phyloP scores from a whole-genome alignment of 176 grass and related monocot species.

The Luzula sylvatica region DNA sequence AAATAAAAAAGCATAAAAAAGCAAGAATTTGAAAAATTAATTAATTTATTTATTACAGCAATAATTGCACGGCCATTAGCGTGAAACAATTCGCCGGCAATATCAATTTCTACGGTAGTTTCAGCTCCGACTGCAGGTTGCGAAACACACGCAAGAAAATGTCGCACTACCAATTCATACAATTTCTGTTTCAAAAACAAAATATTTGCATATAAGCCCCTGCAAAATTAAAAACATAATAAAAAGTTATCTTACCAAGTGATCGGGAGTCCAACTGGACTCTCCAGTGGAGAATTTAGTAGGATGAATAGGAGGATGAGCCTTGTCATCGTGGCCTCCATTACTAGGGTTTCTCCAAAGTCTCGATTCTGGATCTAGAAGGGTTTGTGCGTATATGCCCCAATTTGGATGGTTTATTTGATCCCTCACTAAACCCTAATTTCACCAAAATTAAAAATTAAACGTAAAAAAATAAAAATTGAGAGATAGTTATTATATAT shows the following conservation, averaged over 20 bases:
- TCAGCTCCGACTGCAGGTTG: conserved; percentile 91
- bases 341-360: conserved; percentile 95
- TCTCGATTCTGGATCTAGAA: conserved; percentile 69
- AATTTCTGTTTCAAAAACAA: conserved; percentile 75
- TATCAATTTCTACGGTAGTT: conserved; percentile 80
- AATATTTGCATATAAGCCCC: no score
- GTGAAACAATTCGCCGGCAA: conserved; percentile 80
- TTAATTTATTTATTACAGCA: conserved; percentile 40
- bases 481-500: conserved; percentile 3
- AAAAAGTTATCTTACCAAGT: conserved; percentile 29
- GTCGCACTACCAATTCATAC: conserved; percentile 90
- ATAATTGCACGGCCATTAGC: conserved; percentile 73
- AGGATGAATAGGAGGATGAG: conserved; percentile 94
- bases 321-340: conserved; percentile 93
- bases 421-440: conserved; percentile 58
- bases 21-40: conserved; percentile 14
- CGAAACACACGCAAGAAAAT: conserved; percentile 97
- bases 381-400: conserved; percentile 71
- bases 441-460: conserved; percentile 13
- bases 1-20: conserved; percentile 15
- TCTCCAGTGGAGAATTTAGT: conserved; percentile 67
- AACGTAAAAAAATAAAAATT: conserved; percentile 2
- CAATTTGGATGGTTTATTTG: conserved; percentile 63
- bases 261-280: conserved; percentile 53
- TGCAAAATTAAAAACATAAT: conserved; percentile 8